A percentile compares a stretch with the other conserved stretches of the same genome.
phyloP scores from a whole-genome alignment of 441 rosid species.

The Raphanus hybrid region DNA sequence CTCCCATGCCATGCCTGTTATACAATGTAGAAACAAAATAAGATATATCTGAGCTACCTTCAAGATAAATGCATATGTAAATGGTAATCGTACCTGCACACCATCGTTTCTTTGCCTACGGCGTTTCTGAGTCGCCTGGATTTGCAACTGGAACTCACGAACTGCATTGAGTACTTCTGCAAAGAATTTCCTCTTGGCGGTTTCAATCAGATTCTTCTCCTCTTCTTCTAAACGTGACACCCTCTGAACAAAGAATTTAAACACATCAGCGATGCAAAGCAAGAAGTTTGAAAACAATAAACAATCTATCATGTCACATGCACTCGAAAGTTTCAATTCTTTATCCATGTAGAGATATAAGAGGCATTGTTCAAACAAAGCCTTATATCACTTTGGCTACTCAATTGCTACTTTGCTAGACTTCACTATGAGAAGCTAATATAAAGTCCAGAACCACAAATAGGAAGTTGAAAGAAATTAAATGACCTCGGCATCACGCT shows the following conservation, averaged over 20 bases:
- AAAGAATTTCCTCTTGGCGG: constrained; percentile 86
- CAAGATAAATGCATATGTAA: not conserved
- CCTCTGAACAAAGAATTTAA: constrained; percentile 63
- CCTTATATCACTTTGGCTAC: not conserved
- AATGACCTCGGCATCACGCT: constrained; percentile 73
- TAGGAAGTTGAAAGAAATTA: not conserved
- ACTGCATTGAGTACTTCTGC: constrained; percentile 89
- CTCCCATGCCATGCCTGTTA: constrained; percentile 98
- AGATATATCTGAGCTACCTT: not conserved
- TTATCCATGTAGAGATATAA: no score
- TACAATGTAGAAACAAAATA: not conserved
- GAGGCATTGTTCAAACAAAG: no score
- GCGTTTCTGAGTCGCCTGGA: constrained; percentile 84
- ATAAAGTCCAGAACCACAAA: not conserved
- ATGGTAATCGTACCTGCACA: constrained; percentile 61
- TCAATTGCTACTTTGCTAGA: not conserved
- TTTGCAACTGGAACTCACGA: constrained; percentile 88
- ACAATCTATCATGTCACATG: no score
- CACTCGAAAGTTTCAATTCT: no score
- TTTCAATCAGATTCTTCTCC: constrained; percentile 79
- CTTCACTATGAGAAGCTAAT: not conserved
- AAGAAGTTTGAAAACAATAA: no score
- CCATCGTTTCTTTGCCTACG: constrained; percentile 97
- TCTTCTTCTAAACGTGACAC: constrained; percentile 87
- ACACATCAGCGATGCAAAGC: constrained; percentile 37